Conservation (phyloP, 805 yeast species). For the Cyberlindnera meyerae region DNA sequence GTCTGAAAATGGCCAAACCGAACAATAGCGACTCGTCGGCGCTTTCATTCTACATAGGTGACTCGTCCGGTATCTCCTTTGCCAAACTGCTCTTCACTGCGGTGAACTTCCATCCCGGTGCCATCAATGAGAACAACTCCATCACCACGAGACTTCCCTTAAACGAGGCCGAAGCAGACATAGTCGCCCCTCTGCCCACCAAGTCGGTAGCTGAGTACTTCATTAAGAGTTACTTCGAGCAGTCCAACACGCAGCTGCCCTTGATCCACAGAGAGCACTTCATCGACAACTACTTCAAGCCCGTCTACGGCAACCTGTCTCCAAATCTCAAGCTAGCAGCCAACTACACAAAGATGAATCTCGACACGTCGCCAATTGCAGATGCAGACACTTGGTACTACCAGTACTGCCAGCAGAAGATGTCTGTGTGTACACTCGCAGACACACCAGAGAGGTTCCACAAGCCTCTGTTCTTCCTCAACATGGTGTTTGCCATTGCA, state of each 20-base stretch:
- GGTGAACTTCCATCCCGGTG: conserved; percentile 47
- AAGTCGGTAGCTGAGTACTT: conserved; percentile 65
- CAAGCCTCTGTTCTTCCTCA: conserved; percentile 62
- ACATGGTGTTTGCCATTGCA: conserved; percentile 76
- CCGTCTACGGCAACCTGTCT: conserved; percentile 71
- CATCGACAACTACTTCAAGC: conserved; percentile 60
- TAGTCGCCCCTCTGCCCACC: conserved; percentile 52
- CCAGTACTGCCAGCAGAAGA: conserved; percentile 29
- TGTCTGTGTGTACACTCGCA: conserved; percentile 10
- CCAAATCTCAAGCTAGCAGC: conserved; percentile 53
- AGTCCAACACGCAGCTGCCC: conserved; percentile 80
- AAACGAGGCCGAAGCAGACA: conserved; percentile 18
- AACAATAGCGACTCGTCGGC: conserved; percentile 13
- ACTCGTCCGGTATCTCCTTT: conserved; percentile 62
- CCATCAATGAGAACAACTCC: conserved; percentile 25
- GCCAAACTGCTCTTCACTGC: conserved; percentile 77
- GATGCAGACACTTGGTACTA: conserved; percentile 43
- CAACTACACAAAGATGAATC: conserved; percentile 43
- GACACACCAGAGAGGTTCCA: conserved; percentile 44
- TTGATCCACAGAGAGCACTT: conserved; percentile 79
- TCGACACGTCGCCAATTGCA: conserved; percentile 25
- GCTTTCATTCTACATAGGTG: conserved; percentile 38
- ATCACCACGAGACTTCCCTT: conserved; percentile 25
- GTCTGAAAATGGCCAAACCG: conserved; percentile 17
- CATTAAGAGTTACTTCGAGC: conserved; percentile 63